A percentile compares a stretch with the other conserved stretches of the same genome.
Evolutionary conservation across 1,139 yeast species (phyloP).

Genomic region (Candida pseudoviswanathii): DNA sequence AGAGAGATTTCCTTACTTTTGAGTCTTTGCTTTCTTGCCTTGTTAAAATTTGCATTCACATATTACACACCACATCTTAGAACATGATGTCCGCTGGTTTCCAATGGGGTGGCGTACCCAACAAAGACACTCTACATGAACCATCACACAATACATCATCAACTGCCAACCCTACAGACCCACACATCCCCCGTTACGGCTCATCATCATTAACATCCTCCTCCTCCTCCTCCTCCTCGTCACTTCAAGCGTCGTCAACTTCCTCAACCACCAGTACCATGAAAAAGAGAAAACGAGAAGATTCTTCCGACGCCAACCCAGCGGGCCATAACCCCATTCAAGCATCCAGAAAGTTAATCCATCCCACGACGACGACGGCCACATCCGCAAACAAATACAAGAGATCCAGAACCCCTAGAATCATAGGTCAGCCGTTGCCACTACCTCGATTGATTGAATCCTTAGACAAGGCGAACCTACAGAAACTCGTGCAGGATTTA

Average conservation of each 20-base stretch:
- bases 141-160: slow-evolving; percentile 3
- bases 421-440: slow-evolving; percentile 57
- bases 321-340: not conserved
- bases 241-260: slow-evolving; percentile 5
- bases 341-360: slow-evolving; percentile 6
- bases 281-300: slow-evolving; percentile 15
- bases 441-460: slow-evolving; percentile 66
- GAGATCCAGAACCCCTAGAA: slow-evolving; percentile 42
- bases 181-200: slow-evolving; percentile 2
- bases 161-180: not conserved
- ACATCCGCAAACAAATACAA: slow-evolving; percentile 19
- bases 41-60: not conserved
- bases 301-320: slow-evolving; percentile 1
- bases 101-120: slow-evolving; percentile 30
- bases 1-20: no score
- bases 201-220: slow-evolving; percentile 1
- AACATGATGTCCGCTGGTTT: slow-evolving; percentile 35
- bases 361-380: slow-evolving; percentile 5
- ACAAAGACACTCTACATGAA: slow-evolving; percentile 14
- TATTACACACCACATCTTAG: not conserved
- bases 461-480: slow-evolving; percentile 58
- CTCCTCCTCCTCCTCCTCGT: slow-evolving; percentile 1
- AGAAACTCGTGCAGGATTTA: slow-evolving; percentile 52
- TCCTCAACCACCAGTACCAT: slow-evolving; percentile 5
- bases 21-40: not conserved